Base-by-base conservation (phyloP, 176 grass and related monocot species). In the Bothriochloa decipiens region DNA sequence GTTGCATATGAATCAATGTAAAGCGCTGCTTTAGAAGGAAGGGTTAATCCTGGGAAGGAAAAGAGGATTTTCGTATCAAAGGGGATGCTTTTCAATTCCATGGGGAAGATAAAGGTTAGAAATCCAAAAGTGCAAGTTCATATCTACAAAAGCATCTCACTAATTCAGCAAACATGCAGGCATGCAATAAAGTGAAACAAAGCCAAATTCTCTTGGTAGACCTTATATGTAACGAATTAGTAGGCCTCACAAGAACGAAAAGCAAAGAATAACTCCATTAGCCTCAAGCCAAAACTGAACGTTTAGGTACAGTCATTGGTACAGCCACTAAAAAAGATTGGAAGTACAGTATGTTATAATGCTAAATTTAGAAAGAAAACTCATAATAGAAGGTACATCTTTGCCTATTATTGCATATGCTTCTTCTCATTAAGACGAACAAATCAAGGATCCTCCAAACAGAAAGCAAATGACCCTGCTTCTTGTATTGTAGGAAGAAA, bases 401-500 rank as follows among this genome's bases (percentile, higher is more conserved):
- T 78, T 70, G 33, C 47, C 17, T 62, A 64, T 88, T 88, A 88
- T 88, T 88, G 26, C 62, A 58, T 39, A 83, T 41, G 67, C 57
- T 83, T 75, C 41, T 45, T 22, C 68, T 79, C 63, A 10, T 29
- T 73, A 73, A 42, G 36, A 74, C 12, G 3, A 79, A 80, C 33
- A 28, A 28, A 80, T 47, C 40, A 29, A 14, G 20, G 68, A 15
- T 60, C 15, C 41, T 45, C 0, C 16, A 3, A 49, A 66, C 0
- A 58, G 26, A 88, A 78, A 71, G 65, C 41, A 88, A 83, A 65
- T 39, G 64, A 35, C 45, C 81, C 75, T 28, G 70, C 81, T 75
- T 84, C 68, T 77, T 40, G 72, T 77, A 40, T 25, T 3, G 45
- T 58, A 57, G 76, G 82, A 74, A 69, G 32, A 75, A 80, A 47